These are phyloP conservation scores for Puccinia novopanici DNA, from an alignment of 1,284 basidiomycete genomes.

Conservation along the genomic window DNA sequence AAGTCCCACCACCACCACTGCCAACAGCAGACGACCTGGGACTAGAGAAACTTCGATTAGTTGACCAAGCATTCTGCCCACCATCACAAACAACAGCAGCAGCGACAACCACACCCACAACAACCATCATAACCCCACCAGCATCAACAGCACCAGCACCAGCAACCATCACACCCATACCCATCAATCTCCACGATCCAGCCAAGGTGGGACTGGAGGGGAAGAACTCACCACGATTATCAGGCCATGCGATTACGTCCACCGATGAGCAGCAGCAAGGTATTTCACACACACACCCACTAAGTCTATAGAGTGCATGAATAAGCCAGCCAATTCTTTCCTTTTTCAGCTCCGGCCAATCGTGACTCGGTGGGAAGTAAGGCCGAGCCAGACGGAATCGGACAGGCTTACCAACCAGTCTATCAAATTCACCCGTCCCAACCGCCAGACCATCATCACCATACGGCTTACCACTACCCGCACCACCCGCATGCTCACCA, in stretches of 20 bases:
- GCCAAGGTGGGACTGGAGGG: background rate
- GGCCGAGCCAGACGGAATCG: background rate
- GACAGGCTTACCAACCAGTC: background rate
- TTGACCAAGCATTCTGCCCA: conserved; percentile 24
- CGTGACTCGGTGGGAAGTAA: background rate
- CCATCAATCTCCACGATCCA: background rate
- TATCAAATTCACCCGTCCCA: background rate
- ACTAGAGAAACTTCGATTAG: conserved; percentile 10
- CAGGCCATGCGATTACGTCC: background rate
- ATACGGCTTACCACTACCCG: background rate
- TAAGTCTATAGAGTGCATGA: too few relatives aligned
- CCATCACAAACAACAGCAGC: background rate
- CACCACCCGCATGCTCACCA: conserved; percentile 4
- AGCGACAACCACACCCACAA: background rate
- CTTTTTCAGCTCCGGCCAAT: background rate
- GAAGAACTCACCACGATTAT: background rate
- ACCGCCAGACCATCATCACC: background rate
- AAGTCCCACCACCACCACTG: too few relatives aligned
- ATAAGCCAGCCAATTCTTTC: background rate
- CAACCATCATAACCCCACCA: background rate
- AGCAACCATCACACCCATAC: background rate
- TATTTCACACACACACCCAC: background rate
- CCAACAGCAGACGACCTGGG: conserved; percentile 14
- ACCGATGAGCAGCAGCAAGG: background rate
- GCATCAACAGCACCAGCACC: too few relatives aligned